These are phyloP conservation scores for Crithidia fasciculata DNA, from an alignment of 208 protist genomes.

Conservation along the genomic window DNA sequence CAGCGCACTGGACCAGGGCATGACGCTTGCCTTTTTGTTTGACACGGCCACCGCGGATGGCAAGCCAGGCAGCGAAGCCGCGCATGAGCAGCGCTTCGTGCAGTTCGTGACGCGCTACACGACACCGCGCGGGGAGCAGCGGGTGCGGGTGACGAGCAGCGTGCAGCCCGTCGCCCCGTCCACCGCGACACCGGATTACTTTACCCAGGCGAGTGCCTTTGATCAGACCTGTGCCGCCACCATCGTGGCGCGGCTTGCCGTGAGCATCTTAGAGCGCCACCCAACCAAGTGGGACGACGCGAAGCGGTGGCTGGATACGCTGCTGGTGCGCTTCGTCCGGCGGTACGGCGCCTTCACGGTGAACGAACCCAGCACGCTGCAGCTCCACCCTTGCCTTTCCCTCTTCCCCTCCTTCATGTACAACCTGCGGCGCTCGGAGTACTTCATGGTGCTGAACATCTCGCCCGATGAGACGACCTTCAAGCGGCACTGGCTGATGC, in stretches of 20 bases:
- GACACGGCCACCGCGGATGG: constrained; percentile 73
- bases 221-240: constrained; percentile 95
- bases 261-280: constrained; percentile 71
- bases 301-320: constrained; percentile 97
- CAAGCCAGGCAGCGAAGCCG: constrained; percentile 6
- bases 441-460: constrained; percentile 97
- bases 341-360: constrained; percentile 94
- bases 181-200: constrained; percentile 49
- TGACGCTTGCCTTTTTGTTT: constrained; percentile 75
- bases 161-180: constrained; percentile 66
- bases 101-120: constrained; percentile 97
- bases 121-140: constrained; percentile 71
- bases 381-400: constrained; percentile 89
- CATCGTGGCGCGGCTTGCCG: constrained; percentile 77
- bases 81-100: constrained; percentile 70
- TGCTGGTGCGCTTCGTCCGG: constrained; percentile 96
- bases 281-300: constrained; percentile 90
- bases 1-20: constrained; percentile 61
- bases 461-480: constrained; percentile 98
- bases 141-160: constrained; percentile 91
- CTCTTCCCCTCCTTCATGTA: constrained; percentile 99
- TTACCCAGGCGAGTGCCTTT: constrained; percentile 76
- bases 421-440: constrained; percentile 97
- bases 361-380: constrained; percentile 88
- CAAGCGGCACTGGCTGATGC: constrained; percentile 96